Conservation (phyloP, 1,139 yeast species). For the Candida anutae region DNA sequence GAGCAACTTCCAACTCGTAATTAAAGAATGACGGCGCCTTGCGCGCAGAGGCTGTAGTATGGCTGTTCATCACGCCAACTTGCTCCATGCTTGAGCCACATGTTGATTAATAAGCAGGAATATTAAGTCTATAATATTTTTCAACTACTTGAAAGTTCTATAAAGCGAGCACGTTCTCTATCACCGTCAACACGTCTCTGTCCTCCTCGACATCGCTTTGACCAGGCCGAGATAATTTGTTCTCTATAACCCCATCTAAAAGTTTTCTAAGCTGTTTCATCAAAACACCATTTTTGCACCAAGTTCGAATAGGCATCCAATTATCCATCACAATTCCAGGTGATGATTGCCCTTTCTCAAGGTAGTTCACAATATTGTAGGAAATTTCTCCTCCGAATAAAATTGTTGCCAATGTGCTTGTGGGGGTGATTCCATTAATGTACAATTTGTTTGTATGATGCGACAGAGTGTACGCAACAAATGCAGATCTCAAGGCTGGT, state of each 20-base stretch:
- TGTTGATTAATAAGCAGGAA: too few species aligned
- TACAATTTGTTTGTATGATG: constrained; percentile 62
- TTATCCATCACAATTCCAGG: constrained; percentile 12
- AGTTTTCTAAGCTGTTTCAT: constrained; percentile 60
- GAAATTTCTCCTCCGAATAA: constrained; percentile 73
- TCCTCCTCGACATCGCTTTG: constrained; percentile 7
- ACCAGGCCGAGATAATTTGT: constrained; percentile 29
- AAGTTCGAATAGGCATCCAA: constrained; percentile 79
- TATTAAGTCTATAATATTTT: too few species aligned
- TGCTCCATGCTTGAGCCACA: too few species aligned
- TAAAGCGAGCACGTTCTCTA: constrained; percentile 1
- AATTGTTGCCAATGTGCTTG: constrained; percentile 59
- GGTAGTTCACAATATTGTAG: constrained; percentile 49
- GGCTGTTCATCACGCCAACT: too few species aligned
- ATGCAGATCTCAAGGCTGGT: constrained; percentile 37
- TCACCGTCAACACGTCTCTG: constrained; percentile 1
- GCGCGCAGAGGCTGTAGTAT: too few species aligned
- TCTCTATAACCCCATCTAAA: constrained; percentile 60
- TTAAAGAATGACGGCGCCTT: too few species aligned
- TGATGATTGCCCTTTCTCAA: constrained; percentile 39
- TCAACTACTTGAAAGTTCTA: neutral
- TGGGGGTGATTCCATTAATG: constrained; percentile 72
- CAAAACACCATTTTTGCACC: constrained; percentile 91
- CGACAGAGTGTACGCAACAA: constrained; percentile 49
- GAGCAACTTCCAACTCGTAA: too few species aligned